Evolutionary conservation across 129 eudicot species (phyloP).

Genomic region (Lactuca sativa): DNA sequence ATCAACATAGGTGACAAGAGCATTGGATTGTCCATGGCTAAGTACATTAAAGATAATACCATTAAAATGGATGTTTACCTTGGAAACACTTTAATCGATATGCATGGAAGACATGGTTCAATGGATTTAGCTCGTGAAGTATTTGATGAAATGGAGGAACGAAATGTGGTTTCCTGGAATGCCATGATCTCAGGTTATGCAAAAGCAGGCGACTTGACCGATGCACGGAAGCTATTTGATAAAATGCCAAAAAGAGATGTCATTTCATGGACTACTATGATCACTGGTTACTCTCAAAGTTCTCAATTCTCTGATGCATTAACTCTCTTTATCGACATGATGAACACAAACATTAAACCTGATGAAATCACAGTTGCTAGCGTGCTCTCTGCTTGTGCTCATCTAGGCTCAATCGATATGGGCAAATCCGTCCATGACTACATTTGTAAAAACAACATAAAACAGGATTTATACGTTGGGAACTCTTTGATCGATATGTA

Average conservation of each 20-base stretch:
- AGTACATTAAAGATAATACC: conserved; percentile 39
- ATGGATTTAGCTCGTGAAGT: conserved; percentile 38
- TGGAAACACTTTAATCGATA: conserved; percentile 70
- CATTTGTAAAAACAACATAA: conserved; percentile 33
- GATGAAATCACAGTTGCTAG: conserved; percentile 54
- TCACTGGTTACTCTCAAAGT: conserved; percentile 57
- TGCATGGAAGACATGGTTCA: conserved; percentile 52
- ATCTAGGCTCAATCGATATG: conserved; percentile 49
- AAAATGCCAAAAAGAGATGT: conserved; percentile 57
- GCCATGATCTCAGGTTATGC: conserved; percentile 54
- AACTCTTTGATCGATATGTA: conserved; percentile 68
- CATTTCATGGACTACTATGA: conserved; percentile 67
- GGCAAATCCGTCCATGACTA: conserved; percentile 61
- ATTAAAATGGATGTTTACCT: conserved; percentile 59
- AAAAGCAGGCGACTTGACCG: conserved; percentile 46
- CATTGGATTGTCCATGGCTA: conserved; percentile 39
- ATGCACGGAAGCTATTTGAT: conserved; percentile 55
- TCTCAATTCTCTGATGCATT: conserved; percentile 43
- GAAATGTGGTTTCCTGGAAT: conserved; percentile 66
- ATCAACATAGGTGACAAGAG: conserved; percentile 45
- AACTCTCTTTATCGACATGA: conserved; percentile 63
- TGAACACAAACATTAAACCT: conserved; percentile 54
- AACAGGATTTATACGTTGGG: conserved; percentile 44
- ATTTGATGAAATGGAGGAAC: conserved; percentile 55
- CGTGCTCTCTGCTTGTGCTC: conserved; percentile 73